Evolutionary conservation across 352 stramenopile genomes (phyloP), one percentile per base, ranked within the genome.

Genomic region (Blastocystis hominis): DNA sequence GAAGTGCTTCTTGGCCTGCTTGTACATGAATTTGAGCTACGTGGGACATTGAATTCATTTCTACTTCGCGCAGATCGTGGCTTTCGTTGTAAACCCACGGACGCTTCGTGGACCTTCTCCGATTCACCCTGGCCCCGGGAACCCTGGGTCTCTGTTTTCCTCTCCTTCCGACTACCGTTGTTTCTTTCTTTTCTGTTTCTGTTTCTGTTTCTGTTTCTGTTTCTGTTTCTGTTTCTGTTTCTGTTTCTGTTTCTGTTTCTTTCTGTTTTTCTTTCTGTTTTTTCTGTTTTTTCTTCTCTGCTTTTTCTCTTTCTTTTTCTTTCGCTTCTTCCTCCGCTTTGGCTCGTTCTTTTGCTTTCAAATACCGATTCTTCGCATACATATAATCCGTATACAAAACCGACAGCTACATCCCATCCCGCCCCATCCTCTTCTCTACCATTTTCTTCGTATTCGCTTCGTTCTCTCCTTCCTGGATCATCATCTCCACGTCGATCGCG

Each of bases 21-120:
- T 77, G 46, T 77, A 77, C 66, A 77, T 77, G 3, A 53, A 54
- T 30, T 77, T 77, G 34, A 77, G 55, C 66, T 77, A 77, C 46
- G 0, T 1, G 36, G 53, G 2, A 77, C 55, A 40, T n/a, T n/a
- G 3, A 17, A 20, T 56, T 10, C 24, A 56, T 56, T 36, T 6
- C 20, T 24, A 77, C 66, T 17, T 77, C 66, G 30, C 55, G 13
- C 50, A 59, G n/a, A 59, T 59, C 50, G n/a, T 59, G 50, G n/a
- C n/a, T 59, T 20, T 59, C 50, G n/a, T 59, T n/a, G 50, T 59
- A 59, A n/a, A 13, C 50, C 13, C 13, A 1, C 13, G 50, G n/a
- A 59, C n/a, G 50, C n/a, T 46, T 77, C 10, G 9, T 17, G 66
- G n/a, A 77, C 55, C 7, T 34, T 77, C 46, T 56, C 50, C 36